Base-by-base conservation (phyloP, 192 early-diverging fungal species). In the Martensiomyces pterosporus region DNA sequence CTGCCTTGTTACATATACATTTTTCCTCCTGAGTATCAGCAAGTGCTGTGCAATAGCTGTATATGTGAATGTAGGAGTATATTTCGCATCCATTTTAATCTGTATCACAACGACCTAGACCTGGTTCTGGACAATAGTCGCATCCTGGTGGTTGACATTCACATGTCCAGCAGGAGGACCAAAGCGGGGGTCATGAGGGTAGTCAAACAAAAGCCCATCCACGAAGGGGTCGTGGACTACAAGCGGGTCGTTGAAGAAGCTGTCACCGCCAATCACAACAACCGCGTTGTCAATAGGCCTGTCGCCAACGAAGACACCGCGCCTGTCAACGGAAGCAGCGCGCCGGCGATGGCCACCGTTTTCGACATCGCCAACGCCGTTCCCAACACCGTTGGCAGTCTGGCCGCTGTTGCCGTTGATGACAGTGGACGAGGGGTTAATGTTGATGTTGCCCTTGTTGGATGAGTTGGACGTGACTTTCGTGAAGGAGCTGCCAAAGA, bases 361-460 rank as follows among this genome's bases (percentile, higher is more conserved):
- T n/a, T n/a, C n/a, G n/a, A n/a, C n/a, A n/a, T 54, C 52, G 23
- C 64, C 64, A 39, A 67, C 34, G 15, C 46, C 36, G 52, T 60
- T 60, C 10, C 38, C 39, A 12, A 42, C 18, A 22, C 64, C 64
- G 29, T 67, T 60, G 14, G 52, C 57, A 12, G 55, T 67, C 29
- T 15, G 9, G 0, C 64, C 64, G 15, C 15, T 17, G 48, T 67
- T 67, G 26, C 64, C 64, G 17, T 47, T 47, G 19, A 48, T n/a
- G 12, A 52, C 52, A 27, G 53, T 29, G 8, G 43, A 43, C 24
- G 34, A 48, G 5, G 57, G 52, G 36, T 67, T 67, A 32, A 55
- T 55, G 8, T 55, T 52, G 25, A 67, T 52, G 43, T 67, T 67
- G 43, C 41, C 64, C 52, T 67, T 67, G 64, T 67, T 67, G 34